Percentiles rank a stretch among this genome's conserved stretches.
Conservation (phyloP, 805 yeast species). For the Candida koratica region DNA sequence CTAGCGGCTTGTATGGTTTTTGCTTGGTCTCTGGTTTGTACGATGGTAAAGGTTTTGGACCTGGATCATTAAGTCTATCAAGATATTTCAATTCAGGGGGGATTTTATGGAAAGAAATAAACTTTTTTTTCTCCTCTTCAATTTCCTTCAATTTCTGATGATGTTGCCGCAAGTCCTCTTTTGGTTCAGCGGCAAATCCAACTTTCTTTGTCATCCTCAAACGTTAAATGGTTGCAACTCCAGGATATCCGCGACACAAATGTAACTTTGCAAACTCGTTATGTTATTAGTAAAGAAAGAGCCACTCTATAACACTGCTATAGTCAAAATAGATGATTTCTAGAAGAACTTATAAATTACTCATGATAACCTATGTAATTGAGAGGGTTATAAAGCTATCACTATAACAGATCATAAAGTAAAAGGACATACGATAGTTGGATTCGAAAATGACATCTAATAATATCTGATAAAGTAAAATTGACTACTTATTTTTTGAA, state of each 20-base stretch:
- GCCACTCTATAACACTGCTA: no score
- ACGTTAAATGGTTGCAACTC: constrained; percentile 5
- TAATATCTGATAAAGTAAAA: no score
- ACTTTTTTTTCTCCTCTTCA: constrained; percentile 24
- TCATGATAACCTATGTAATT: no score
- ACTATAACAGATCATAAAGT: no score
- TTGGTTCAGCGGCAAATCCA: constrained; percentile 38
- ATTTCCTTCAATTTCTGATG: constrained; percentile 26
- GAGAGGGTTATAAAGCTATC: no score
- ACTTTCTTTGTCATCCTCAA: constrained; percentile 25
- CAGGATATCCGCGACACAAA: constrained; percentile 4
- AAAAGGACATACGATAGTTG: no score
- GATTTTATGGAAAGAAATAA: constrained; percentile 35
- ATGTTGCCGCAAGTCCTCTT: constrained; percentile 33
- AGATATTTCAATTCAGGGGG: constrained; percentile 42
- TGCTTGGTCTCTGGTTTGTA: constrained; percentile 2
- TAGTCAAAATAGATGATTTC: no score
- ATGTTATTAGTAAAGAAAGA: no score
- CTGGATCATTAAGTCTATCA: constrained; percentile 17
- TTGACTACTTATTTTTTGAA: no score
- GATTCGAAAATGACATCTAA: no score
- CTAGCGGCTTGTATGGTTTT: constrained; percentile 18
- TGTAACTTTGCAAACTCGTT: no score
- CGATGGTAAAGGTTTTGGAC: constrained; percentile 10
- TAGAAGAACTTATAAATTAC: no score